Base-by-base conservation (phyloP, 441 rosid species). In the Arabidopsis hybrid region DNA sequence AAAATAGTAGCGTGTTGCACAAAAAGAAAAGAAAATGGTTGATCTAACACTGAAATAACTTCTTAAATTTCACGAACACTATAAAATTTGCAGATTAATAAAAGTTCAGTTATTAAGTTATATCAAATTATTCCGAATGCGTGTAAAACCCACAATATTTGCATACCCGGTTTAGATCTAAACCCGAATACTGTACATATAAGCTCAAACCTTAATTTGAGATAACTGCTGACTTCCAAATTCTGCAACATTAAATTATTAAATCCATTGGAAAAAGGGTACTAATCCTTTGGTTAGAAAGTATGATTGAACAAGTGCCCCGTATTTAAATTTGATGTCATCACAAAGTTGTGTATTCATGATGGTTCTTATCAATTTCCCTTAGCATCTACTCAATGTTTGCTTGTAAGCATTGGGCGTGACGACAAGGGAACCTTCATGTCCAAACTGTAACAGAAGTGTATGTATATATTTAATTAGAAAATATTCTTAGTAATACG, bases 351-450 rank as follows among this genome's bases (percentile, higher is more conserved):
- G 50, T 56, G 52, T 26, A 47, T 73, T 66, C 40, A 73, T 65
- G 65, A 73, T 57, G 65, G 59, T 73, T 74, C 7, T 64, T 70
- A 64, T 76, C 72, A 47, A 76, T 57, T 57, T 64, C 32, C 49
- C 80, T 57, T 76, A 13, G 61, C 29, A 32, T 69, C 39, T 76
- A 76, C 79, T 55, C 75, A 70, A 64, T 69, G 55, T 69, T 76
- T 76, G 75, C 79, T 76, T 76, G 49, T 63, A 69, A 76, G 61
- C 71, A 57, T 56, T 47, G 38, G 4, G 45, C 32, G 59, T 68
- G 51, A 69, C 64, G 70, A 75, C 45, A 61, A 6, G 38, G 67
- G 51, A 75, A 62, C 65, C 79, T 75, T 68, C 36, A 74, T 51
- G 40, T 40, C 65, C 61, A 49, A 47, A 49, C 50, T 26, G 7